Evolutionary conservation across 306 rosid genomes (phyloP), one percentile per base, ranked within the genome.

Genomic region (Glycine tomentella): DNA sequence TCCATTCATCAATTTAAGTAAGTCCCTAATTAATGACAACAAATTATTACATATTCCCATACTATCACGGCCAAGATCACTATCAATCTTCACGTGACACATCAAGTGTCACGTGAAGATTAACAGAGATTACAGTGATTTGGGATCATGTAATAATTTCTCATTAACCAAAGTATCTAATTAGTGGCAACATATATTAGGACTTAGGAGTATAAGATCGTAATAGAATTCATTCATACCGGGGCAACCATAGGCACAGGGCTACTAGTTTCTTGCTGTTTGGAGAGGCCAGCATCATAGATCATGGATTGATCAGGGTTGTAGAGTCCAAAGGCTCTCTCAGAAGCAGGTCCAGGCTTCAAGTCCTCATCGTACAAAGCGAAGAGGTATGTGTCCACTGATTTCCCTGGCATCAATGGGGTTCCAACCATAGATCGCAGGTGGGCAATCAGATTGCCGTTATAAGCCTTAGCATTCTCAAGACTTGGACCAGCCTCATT

Each of bases 341-440:
- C 99, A 13, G 99, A 96, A 64, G 85, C 68, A n/a, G 94, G 85
- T 4, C 99, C 99, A 0, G 98, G 97, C 70, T 96, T 96, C 89
- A 96, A 90, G 74, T 96, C 88, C 84, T 96, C 99, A 9, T 96
- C 99, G 8, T 96, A 96, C 0, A 96, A 84, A 0, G 99, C 99
- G 78, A 96, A 96, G 20, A 96, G 79, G 81, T 96, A 96, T 0
- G 99, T 93, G 67, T 96, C 99, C 34, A 92, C 97, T 3, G 99
- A 90, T 79, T 90, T 96, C 16, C 98, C 98, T 0, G 97, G 99
- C 98, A 93, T 92, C 88, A 96, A 70, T 31, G 99, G 99, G 3
- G 98, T 96, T 34, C 99, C 99, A 12, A 84, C 91, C 97, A 85
- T 93, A 17, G 99, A 96, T 9, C 97, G 88, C 0, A 93, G 90